Evolutionary conservation across 2,329 filamentous ascomycete species (phyloP).

Genomic region (Aureobasidium sp.): DNA sequence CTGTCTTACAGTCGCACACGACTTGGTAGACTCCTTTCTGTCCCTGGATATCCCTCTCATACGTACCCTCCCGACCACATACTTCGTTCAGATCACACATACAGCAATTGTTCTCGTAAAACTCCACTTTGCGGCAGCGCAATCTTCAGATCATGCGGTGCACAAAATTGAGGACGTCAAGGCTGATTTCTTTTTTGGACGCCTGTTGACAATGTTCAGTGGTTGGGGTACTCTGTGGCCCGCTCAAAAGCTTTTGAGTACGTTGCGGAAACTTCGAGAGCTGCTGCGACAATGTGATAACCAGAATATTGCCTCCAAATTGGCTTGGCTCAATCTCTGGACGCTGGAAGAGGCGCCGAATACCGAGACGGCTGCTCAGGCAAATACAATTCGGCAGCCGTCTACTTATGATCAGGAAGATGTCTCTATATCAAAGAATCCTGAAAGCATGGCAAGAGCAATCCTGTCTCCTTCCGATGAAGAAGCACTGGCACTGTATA

Average conservation of each 20-base stretch:
- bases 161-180: not conserved
- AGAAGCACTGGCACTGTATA: too few relatives aligned
- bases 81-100: not conserved
- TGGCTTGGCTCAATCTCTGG: not conserved
- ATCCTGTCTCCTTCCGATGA: not conserved
- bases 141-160: not conserved
- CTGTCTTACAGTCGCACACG: not conserved
- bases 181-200: not conserved
- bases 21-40: not conserved
- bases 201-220: not conserved
- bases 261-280: not conserved
- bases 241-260: not conserved
- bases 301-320: not conserved
- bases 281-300: not conserved
- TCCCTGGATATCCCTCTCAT: not conserved
- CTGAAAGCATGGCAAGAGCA: not conserved
- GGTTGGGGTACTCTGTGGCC: not conserved
- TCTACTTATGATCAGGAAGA: not conserved
- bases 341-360: not conserved
- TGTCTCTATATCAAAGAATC: not conserved
- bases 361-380: not conserved
- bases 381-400: not conserved
- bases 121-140: not conserved
- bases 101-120: not conserved
- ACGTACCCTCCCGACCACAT: not conserved